A percentile compares a stretch with the other conserved stretches of the same genome.
phyloP scores from a whole-genome alignment of 2,329 filamentous ascomycete species.

The Aphanoascus verrucosus region DNA sequence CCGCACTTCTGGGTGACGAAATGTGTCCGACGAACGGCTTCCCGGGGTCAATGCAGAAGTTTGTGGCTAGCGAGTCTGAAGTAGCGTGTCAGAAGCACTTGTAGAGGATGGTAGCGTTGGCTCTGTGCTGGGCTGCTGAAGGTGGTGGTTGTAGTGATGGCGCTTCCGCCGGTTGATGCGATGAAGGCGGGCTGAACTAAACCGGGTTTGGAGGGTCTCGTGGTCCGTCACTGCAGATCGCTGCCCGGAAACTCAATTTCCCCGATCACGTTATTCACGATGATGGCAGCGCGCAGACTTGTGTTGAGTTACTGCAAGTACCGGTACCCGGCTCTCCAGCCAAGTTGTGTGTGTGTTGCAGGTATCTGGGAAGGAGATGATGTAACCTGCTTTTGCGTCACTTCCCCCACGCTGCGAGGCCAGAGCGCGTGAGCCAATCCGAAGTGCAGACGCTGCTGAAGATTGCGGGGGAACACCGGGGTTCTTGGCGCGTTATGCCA shows the following conservation, averaged over 20 bases:
- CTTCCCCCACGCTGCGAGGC: too few species aligned
- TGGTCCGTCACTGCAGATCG: conserved; percentile 1
- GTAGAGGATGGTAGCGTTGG: background rate
- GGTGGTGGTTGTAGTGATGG: background rate
- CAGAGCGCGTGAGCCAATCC: background rate
- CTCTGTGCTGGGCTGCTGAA: background rate
- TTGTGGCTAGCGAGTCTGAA: background rate
- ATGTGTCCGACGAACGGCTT: background rate
- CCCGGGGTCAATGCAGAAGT: background rate
- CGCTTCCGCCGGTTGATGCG: background rate
- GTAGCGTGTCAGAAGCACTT: background rate
- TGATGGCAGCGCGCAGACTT: too few species aligned
- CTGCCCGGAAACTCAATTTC: background rate
- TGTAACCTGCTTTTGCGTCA: too few species aligned
- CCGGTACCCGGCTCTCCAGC: too few species aligned
- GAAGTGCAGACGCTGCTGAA: background rate
- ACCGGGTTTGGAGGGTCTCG: conserved; percentile 9
- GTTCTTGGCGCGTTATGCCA: background rate
- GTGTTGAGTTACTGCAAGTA: too few species aligned
- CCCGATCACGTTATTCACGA: conserved; percentile 1
- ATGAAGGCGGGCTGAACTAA: conserved; percentile 1
- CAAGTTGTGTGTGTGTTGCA: too few species aligned
- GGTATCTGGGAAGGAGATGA: too few species aligned
- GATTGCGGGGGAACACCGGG: conserved; percentile 7
- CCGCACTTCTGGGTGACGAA: conserved; percentile 1